Evolutionary conservation across 2,329 filamentous ascomycete genomes (phyloP).

Genomic region (Acrocalymma vagum): DNA sequence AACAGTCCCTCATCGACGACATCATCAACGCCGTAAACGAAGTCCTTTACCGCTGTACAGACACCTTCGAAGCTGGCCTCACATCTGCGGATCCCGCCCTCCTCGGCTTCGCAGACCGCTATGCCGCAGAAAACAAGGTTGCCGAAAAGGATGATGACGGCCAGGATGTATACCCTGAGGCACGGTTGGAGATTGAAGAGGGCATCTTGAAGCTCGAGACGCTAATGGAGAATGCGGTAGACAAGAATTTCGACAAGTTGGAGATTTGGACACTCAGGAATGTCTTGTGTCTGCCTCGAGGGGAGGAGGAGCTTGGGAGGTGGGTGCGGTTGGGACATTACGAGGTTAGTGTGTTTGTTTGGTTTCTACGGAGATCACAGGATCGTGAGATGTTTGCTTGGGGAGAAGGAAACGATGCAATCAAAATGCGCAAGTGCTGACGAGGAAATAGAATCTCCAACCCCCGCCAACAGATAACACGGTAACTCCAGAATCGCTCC

Average conservation of each 20-base stretch:
- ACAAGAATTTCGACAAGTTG: conserved; percentile 61
- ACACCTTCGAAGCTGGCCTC: conserved; percentile 85
- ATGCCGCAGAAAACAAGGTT: conserved; percentile 55
- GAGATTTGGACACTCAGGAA: conserved; percentile 89
- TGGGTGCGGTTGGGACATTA: conserved; percentile 90
- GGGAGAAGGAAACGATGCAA: background rate
- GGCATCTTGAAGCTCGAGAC: conserved; percentile 66
- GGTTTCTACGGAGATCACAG: too few relatives aligned
- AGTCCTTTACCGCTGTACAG: conserved; percentile 87
- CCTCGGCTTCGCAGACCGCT: conserved; percentile 76
- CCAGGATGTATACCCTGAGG: conserved; percentile 56
- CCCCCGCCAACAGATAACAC: conserved; percentile 36
- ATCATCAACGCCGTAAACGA: conserved; percentile 98
- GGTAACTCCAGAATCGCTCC: conserved; percentile 73
- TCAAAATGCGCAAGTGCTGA: conserved; percentile 3
- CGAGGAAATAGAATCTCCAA: conserved; percentile 30
- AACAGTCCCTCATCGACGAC: conserved; percentile 95
- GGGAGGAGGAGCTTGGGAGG: conserved; percentile 64
- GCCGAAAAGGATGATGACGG: conserved; percentile 53
- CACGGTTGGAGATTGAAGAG: conserved; percentile 80
- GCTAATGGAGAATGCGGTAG: conserved; percentile 58
- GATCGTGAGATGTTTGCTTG: background rate
- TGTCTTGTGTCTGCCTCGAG: conserved; percentile 62
- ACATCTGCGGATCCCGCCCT: conserved; percentile 75
- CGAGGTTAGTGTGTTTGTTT: conserved; percentile 69